These are phyloP conservation scores for Panus rudis DNA, from an alignment of 768 basidiomycete genomes.

Conservation along the genomic window DNA sequence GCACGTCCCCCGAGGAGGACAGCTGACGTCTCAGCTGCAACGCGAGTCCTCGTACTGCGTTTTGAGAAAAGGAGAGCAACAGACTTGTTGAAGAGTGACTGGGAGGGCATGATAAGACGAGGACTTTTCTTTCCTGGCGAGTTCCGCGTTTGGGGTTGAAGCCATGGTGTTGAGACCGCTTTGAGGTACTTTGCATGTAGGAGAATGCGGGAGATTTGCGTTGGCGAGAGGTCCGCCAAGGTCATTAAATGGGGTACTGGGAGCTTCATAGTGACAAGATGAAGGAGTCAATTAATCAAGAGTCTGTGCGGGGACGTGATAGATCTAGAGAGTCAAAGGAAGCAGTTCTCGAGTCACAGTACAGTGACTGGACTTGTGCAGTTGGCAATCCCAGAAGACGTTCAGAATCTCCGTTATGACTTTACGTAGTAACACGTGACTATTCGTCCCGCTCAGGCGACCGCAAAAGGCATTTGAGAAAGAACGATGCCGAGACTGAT, in stretches of 20 bases:
- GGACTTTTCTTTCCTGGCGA: slow-evolving; percentile 20
- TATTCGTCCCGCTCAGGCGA: too few relatives aligned
- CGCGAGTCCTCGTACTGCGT: slow-evolving; percentile 85
- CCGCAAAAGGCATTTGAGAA: too few relatives aligned
- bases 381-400: too few relatives aligned
- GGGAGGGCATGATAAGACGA: slow-evolving; percentile 53
- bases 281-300: too few relatives aligned
- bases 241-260: slow-evolving; percentile 71
- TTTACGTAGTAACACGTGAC: too few relatives aligned
- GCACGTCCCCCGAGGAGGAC: slow-evolving; percentile 79
- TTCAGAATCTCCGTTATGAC: too few relatives aligned
- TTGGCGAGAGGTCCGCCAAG: slow-evolving; percentile 76
- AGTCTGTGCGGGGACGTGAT: too few relatives aligned
- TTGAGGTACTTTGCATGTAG: slow-evolving; percentile 61
- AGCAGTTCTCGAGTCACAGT: too few relatives aligned
- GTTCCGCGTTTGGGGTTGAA: slow-evolving; percentile 38
- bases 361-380: too few relatives aligned
- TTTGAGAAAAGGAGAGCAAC: slow-evolving; percentile 91
- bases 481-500: too few relatives aligned
- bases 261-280: too few relatives aligned
- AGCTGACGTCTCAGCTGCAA: slow-evolving; percentile 81
- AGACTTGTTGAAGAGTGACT: slow-evolving; percentile 74
- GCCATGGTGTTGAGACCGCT: slow-evolving; percentile 56
- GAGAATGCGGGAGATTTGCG: slow-evolving; percentile 65
- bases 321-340: too few relatives aligned